Evolutionary conservation across 2,329 filamentous ascomycete species (phyloP), one percentile per base, ranked within the genome.

Genomic region (Colletotrichum sp.): DNA sequence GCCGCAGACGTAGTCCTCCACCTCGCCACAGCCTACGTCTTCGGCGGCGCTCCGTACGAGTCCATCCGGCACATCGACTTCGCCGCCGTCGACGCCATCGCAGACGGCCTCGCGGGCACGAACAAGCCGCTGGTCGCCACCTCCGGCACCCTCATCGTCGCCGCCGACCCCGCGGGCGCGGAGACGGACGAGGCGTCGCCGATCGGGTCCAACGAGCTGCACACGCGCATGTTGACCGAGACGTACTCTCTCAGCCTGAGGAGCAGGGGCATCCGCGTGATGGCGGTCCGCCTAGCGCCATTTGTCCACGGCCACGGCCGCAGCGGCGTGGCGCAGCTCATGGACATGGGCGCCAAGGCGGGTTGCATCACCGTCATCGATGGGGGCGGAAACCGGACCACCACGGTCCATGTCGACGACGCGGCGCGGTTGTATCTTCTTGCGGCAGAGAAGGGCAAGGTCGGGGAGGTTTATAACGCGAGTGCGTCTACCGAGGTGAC

Each of bases 1-100:
- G 74, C 79, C 12, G 86, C 86, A 7, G 86, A 89, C 71, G 79
- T 82, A n/a, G 84, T 89, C 8, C 79, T 89, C 6, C 85, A 87
- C 75, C 81, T 89, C 7, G 87, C 85, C 6, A 81, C 82, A 68
- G 78, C 83, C 21, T 82, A 83, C 65, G 77, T 81, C 59, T 80
- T 81, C 78, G 75, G 79, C 43, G 83, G 82, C 67, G 78, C 80
- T 4, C 82, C 80, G 32, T 77, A 81, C 15, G 67, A 80, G 6
- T 78, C 80, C 7, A 64, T 82, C 18, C 28, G 71, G 5, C 70
- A 75, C 34, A 81, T 81, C 36, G 85, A 87, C 70, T 80, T 78
- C 7, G 83, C 81, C 0, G 85, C 84, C 7, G 78, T 86, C 8
- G 80, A 83, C 60, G 83, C 85, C n/a, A 81, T 88, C 16, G 82